Evolutionary conservation across 2,329 filamentous ascomycete species (phyloP), one percentile per base, ranked within the genome.

Genomic region (Tympanopsis confertula): DNA sequence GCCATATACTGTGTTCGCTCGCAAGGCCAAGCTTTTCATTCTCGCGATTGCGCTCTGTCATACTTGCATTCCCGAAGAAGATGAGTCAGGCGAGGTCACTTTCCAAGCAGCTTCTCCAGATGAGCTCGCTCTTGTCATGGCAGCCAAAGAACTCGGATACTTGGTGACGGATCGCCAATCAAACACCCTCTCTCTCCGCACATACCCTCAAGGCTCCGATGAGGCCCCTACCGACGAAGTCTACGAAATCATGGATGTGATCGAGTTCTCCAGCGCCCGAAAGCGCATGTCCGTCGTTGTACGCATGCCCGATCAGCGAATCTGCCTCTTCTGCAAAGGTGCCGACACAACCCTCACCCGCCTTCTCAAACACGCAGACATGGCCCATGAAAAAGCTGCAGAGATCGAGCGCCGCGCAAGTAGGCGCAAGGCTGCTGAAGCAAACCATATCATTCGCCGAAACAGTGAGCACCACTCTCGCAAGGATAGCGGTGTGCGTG

Each of bases 241-340:
- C 0, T 94, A 88, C 50, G 73, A 89, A 51, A 70, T 91, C 3
- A 56, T 94, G 39, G 85, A 94, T 45, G 76, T 93, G 17, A 84
- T 94, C 42, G 86, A 94, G 50, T 94, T 94, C 52, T 88, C 82
- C 45, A 89, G 84, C 57, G 78, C 82, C 53, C 74, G 86, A 24
- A 94, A 94, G 61, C 71, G 86, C 37, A 94, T 94, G 86, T 88
- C 85, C 0, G 82, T 91, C 41, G 63, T 93, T 35, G 71, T 93
- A 3, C 79, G 84, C 24, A 86, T 89, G 67, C 86, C 87, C 0
- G 83, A 91, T 50, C 73, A 77, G 5, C 74, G 75, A 7, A 77
- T 91, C 36, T 89, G 84, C 51, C 65, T 94, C 14, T 78, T 93
- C 50, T 88, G 80, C 61, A 94, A 94, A 57, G 86, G 86, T 5